Percentiles rank a stretch among this genome's conserved stretches.
phyloP scores from a whole-genome alignment of 202 grass and related monocot species.

The Carex arenaria region DNA sequence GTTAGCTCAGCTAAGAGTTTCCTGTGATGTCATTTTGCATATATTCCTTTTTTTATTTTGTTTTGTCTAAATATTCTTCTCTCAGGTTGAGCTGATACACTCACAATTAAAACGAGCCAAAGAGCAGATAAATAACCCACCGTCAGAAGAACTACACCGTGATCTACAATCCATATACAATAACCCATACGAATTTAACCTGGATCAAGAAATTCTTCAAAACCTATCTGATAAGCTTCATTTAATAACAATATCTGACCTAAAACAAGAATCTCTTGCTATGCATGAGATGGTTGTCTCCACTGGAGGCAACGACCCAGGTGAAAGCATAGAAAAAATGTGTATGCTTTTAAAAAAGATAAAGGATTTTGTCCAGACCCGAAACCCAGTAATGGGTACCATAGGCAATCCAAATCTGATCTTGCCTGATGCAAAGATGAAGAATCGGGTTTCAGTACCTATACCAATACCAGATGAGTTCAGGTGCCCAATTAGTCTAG shows the following conservation, averaged over 20 bases:
- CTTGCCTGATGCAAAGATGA: constrained; percentile 27
- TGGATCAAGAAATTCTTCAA: constrained; percentile 44
- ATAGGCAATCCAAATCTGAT: constrained; percentile 28
- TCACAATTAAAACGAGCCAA: constrained; percentile 73
- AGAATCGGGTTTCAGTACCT: constrained; percentile 17
- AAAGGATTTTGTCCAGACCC: constrained; percentile 81
- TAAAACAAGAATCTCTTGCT: constrained; percentile 79
- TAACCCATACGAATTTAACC: constrained; percentile 36
- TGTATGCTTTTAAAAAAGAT: constrained; percentile 91
- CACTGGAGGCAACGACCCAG: constrained; percentile 59
- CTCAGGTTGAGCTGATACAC: constrained; percentile 72
- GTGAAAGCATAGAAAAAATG: constrained; percentile 75
- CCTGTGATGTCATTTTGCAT: no score
- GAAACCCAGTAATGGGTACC: constrained; percentile 69
- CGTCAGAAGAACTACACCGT: constrained; percentile 56
- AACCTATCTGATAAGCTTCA: constrained; percentile 59
- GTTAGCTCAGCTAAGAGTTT: no score
- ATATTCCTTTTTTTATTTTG: background rate
- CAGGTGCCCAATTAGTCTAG: constrained; percentile 78
- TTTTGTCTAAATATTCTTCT: background rate
- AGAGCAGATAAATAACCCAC: constrained; percentile 34
- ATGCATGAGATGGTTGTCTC: constrained; percentile 78
- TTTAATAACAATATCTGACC: constrained; percentile 64
- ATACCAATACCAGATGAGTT: constrained; percentile 69
- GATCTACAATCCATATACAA: constrained; percentile 56